Conservation (phyloP, 345 rosid genomes). For the Corchorus olitorius region DNA sequence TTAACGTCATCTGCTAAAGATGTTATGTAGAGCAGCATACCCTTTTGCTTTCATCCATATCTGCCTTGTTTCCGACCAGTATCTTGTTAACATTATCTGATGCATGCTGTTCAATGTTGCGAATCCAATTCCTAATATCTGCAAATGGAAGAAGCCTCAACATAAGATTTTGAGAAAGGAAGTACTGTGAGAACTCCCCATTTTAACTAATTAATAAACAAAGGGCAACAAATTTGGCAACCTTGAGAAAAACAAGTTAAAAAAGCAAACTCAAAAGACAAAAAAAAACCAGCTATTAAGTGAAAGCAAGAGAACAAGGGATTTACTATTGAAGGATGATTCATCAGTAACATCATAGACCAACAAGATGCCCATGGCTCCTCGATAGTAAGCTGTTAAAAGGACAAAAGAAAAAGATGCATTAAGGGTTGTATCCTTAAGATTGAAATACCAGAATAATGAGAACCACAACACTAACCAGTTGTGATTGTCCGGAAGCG, state of each 20-base stretch:
- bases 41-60: constrained; percentile 99
- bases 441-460: not conserved
- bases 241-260: not conserved
- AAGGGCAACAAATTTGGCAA: not conserved
- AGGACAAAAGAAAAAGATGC: constrained; percentile 10
- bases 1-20: not conserved
- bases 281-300: constrained; percentile 8
- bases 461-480: constrained; percentile 43
- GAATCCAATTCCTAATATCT: constrained; percentile 99
- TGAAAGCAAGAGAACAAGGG: constrained; percentile 22
- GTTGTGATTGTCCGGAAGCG: constrained; percentile 88
- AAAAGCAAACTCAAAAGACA: not conserved
- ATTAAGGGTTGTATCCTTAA: not conserved
- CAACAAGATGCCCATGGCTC: constrained; percentile 91
- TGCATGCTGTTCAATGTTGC: constrained; percentile 98
- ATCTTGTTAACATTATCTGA: constrained; percentile 98
- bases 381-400: constrained; percentile 80
- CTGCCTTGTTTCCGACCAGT: constrained; percentile 98
- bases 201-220: not conserved
- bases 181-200: constrained; percentile 1
- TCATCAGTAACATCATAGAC: constrained; percentile 94
- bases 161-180: constrained; percentile 14
- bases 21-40: constrained; percentile 33
- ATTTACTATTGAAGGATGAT: constrained; percentile 83
- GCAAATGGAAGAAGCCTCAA: constrained; percentile 37